Evolutionary conservation across 805 yeast genomes (phyloP), one percentile per base, ranked within the genome.

Genomic region (Saturnispora diversa): DNA sequence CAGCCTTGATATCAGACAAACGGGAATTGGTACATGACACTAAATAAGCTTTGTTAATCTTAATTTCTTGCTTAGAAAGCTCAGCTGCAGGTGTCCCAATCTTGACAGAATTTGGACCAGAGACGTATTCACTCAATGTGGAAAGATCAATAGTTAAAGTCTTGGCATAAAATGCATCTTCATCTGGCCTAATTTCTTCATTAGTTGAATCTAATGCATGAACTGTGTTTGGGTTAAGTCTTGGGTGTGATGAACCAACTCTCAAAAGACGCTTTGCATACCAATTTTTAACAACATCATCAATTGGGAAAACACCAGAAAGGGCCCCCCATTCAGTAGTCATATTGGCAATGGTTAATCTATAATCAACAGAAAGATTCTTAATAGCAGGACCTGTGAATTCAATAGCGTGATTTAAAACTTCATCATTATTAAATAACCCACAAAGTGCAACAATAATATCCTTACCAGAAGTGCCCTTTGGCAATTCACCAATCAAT

Each of bases 271-370:
- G 69, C 36, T 70, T 60, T 45, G 78, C 69, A 64, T 92, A 92
- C 80, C 88, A 92, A 44, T 80, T 66, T 27, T 86, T 63, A 50
- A 88, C 68, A 11, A 78, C 77, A 17, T 74, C 67, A 60, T 92
- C 99, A 8, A 90, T 87, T n/a, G 99, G 97, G 77, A 92, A 92
- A 43, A 92, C 68, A 31, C 99, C 99, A 5, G 96, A 83, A 7
- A 92, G 69, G 1, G 97, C 97, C 55, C 97, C 97, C 97, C 97
- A 88, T 64, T 88, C 97, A 21, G 97, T 88, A 29, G 97, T 90
- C 96, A 86, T 84, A 56, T 88, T 88, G 39, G 97, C 97, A 50
- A 88, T 88, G 23, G 97, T 90, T 47, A 88, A 68, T 63, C 96
- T 74, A 57, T 82, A 80, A 58, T 90, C 95, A 37, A 87, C 72